These are phyloP conservation scores for Neoboletus magnificus DNA, from an alignment of 768 basidiomycete species.

Conservation along the genomic window DNA sequence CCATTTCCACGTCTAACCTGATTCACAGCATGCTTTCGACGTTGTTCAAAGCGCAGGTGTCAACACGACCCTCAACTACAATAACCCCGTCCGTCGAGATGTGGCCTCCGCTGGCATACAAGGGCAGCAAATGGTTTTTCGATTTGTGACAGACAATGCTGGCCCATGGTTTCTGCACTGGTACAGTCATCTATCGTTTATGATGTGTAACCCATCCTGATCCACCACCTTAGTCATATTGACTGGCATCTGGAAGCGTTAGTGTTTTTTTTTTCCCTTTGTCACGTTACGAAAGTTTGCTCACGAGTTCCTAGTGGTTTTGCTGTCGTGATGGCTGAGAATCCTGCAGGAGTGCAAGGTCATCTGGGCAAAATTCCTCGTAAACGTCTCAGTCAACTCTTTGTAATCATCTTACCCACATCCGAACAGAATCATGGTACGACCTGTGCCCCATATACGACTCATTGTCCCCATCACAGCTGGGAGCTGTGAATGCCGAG, in stretches of 20 bases:
- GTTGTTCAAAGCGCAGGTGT: slow-evolving; percentile 33
- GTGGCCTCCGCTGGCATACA: slow-evolving; percentile 20
- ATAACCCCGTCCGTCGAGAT: slow-evolving; percentile 38
- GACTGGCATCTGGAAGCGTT: slow-evolving; percentile 30
- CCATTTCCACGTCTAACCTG: neutral
- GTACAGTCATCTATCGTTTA: slow-evolving; percentile 6
- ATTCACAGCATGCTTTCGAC: slow-evolving; percentile 33
- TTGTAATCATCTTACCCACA: neutral
- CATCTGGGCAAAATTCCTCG: slow-evolving; percentile 17
- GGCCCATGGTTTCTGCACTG: slow-evolving; percentile 55
- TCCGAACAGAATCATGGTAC: slow-evolving; percentile 22
- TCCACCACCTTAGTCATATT: slow-evolving; percentile 19
- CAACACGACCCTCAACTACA: slow-evolving; percentile 28
- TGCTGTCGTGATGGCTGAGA: slow-evolving; percentile 25
- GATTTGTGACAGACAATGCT: slow-evolving; percentile 61
- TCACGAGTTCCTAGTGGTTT: slow-evolving; percentile 20
- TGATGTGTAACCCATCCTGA: neutral
- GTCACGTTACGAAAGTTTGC: neutral
- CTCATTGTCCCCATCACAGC: slow-evolving; percentile 16
- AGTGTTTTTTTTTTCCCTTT: neutral
- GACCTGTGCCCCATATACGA: slow-evolving; percentile 24
- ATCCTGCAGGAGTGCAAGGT: slow-evolving; percentile 14
- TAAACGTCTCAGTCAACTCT: neutral
- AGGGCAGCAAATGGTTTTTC: slow-evolving; percentile 46
- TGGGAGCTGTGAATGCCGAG: slow-evolving; percentile 18